Evolutionary conservation across 1,139 yeast genomes (phyloP).

Genomic region (Kodamaea sp.): DNA sequence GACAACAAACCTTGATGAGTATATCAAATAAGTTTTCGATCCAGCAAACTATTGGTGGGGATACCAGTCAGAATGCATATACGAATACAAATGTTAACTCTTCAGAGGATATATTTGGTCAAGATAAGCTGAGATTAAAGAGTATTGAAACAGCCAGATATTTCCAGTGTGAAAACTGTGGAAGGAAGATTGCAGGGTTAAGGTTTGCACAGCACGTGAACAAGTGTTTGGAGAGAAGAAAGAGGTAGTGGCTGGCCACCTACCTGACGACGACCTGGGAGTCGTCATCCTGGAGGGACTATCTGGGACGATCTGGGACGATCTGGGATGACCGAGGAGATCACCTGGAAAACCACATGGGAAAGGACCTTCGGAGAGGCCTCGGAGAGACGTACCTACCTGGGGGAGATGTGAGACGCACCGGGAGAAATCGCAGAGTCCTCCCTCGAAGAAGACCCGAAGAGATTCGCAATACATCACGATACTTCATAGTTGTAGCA

Average conservation of each 20-base stretch:
- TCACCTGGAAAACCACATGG: too few species aligned
- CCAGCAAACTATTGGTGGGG: conserved; percentile 18
- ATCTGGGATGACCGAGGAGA: too few species aligned
- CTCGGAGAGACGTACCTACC: too few species aligned
- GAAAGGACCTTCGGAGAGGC: too few species aligned
- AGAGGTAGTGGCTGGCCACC: conserved; percentile 10
- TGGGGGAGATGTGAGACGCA: too few species aligned
- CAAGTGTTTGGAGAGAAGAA: conserved; percentile 61
- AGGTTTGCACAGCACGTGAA: conserved; percentile 92
- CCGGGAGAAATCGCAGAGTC: too few species aligned
- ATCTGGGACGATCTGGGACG: too few species aligned
- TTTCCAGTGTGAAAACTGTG: conserved; percentile 77
- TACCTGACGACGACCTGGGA: too few species aligned
- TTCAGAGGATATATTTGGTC: conserved; percentile 37
- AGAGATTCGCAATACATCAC: too few species aligned
- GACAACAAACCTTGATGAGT: conserved; percentile 31
- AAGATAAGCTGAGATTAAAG: conserved; percentile 40
- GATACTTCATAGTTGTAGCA: too few species aligned
- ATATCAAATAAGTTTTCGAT: conserved; percentile 26
- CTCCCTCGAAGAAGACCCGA: too few species aligned
- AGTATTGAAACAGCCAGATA: conserved; percentile 45
- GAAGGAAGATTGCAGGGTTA: conserved; percentile 82
- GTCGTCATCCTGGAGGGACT: too few species aligned
- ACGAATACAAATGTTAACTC: conserved; percentile 14
- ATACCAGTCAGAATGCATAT: conserved; percentile 6